Evolutionary conservation across 2,329 filamentous ascomycete genomes (phyloP).

Genomic region (Colletotrichum chrysophilum): DNA sequence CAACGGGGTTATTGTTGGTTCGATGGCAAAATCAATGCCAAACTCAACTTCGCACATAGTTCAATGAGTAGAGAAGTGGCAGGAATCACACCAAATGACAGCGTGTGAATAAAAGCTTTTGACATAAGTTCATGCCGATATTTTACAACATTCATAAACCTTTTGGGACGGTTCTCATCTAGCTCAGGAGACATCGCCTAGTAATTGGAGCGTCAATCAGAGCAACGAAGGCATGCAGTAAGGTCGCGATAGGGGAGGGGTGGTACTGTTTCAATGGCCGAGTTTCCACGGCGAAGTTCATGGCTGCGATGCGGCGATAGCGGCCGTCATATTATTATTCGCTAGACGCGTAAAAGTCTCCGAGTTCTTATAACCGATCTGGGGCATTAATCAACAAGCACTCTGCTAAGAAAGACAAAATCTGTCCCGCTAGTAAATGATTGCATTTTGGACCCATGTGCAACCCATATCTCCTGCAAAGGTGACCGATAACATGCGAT

Average conservation of each 20-base stretch:
- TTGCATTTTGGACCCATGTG: not conserved
- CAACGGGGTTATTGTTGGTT: not conserved
- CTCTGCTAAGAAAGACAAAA: not conserved
- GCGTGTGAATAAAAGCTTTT: not conserved
- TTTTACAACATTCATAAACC: not conserved
- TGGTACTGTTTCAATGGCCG: not conserved
- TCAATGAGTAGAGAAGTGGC: too few relatives aligned
- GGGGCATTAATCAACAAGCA: fast-evolving
- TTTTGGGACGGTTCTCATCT: not conserved
- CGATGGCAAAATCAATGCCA: too few relatives aligned
- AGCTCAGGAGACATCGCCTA: not conserved
- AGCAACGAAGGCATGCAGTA: not conserved
- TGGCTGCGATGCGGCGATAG: not conserved
- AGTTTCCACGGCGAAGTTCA: not conserved
- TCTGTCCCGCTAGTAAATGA: not conserved
- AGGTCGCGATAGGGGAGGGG: not conserved
- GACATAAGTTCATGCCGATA: not conserved
- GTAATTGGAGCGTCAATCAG: not conserved
- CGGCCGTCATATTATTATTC: fast-evolving
- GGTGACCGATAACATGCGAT: not conserved
- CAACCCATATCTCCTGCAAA: not conserved
- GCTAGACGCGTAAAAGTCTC: not conserved
- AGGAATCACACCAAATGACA: not conserved
- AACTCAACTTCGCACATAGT: too few relatives aligned
- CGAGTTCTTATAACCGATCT: not conserved